Evolutionary conservation across 768 basidiomycete genomes (phyloP).

Genomic region (Cystofilobasidium bisporidii): DNA sequence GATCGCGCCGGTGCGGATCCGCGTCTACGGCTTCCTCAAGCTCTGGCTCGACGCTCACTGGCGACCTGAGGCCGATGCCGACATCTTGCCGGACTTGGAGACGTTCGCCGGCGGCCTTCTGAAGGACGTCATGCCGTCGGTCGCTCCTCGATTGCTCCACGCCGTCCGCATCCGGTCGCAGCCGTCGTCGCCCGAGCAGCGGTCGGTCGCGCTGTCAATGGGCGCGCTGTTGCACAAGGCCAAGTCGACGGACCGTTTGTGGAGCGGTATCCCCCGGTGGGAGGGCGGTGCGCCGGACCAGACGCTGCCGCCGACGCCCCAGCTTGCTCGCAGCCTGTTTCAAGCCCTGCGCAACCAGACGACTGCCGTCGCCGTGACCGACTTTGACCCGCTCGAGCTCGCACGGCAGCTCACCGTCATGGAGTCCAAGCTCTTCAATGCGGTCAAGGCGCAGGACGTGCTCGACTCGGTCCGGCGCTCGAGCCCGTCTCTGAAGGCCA

Average conservation of each 20-base stretch:
- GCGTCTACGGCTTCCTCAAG: slow-evolving; percentile 88
- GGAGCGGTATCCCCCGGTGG: background rate
- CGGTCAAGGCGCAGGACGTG: slow-evolving; percentile 78
- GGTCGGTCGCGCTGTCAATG: background rate
- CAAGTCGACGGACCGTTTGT: slow-evolving; percentile 13
- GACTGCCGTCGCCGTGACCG: slow-evolving; percentile 44
- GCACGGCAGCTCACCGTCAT: slow-evolving; percentile 88
- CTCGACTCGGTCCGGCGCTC: slow-evolving; percentile 62
- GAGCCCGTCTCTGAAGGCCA: slow-evolving; percentile 53
- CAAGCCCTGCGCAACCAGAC: slow-evolving; percentile 11
- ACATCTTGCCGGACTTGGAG: slow-evolving; percentile 43
- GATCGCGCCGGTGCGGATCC: slow-evolving; percentile 72
- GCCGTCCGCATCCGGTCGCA: background rate
- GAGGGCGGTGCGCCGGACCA: background rate
- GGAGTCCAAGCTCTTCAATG: slow-evolving; percentile 79
- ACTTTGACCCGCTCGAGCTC: slow-evolving; percentile 85
- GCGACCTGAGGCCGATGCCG: slow-evolving; percentile 63
- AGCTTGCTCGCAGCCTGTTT: slow-evolving; percentile 12
- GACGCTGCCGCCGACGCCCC: slow-evolving; percentile 14
- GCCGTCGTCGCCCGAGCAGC: background rate
- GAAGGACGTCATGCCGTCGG: background rate
- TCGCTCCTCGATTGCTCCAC: slow-evolving; percentile 3
- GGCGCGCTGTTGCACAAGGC: background rate
- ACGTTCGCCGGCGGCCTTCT: slow-evolving; percentile 33
- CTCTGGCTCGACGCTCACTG: slow-evolving; percentile 88